phyloP scores from a whole-genome alignment of 1,139 yeast species.

The Diutina scorzettiae region DNA sequence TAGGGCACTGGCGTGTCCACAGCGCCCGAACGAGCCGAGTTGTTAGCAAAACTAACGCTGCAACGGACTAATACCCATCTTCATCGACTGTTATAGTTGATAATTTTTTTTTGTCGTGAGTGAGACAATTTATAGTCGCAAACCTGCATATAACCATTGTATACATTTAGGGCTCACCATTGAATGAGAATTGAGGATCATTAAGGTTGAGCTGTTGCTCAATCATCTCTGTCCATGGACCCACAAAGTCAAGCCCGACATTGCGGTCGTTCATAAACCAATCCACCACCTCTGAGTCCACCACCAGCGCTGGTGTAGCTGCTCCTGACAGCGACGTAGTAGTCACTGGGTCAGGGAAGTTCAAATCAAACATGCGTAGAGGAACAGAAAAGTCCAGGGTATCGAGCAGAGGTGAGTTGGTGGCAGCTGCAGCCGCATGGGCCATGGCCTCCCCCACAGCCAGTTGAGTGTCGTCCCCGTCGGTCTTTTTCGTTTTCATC shows the following conservation, averaged over 20 bases:
- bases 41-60: conserved; percentile 23
- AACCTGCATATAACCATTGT: no score
- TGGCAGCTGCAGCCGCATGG: background rate
- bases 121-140: no score
- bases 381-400: conserved; percentile 2
- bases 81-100: conserved; percentile 64
- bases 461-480: background rate
- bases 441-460: background rate
- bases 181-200: conserved; percentile 21
- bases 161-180: no score
- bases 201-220: conserved; percentile 40
- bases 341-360: background rate
- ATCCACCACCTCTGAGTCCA: conserved; percentile 50
- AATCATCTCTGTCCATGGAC: conserved; percentile 79
- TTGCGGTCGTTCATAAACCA: conserved; percentile 58
- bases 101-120: conserved; percentile 10
- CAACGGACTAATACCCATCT: conserved; percentile 41
- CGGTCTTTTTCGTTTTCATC: conserved; percentile 33
- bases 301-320: background rate
- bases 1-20: conserved; percentile 17
- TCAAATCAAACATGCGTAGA: background rate
- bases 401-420: background rate
- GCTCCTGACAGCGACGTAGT: background rate
- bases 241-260: conserved; percentile 77
- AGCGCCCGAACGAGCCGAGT: conserved; percentile 15